phyloP scores from a whole-genome alignment of 441 rosid species.

The Gossypium schwendimanii region DNA sequence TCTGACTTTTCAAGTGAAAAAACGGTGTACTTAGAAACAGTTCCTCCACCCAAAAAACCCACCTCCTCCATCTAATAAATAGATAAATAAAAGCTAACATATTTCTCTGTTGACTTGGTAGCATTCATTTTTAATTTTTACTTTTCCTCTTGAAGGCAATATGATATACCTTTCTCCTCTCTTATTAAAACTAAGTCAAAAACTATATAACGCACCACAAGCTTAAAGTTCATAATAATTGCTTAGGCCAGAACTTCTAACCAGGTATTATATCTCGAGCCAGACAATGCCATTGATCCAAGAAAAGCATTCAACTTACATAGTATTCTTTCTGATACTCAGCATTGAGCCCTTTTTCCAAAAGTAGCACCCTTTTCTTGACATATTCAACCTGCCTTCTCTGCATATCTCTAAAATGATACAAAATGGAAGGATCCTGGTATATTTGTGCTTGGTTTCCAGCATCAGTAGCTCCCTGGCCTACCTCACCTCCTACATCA shows the following conservation, averaged over 20 bases:
- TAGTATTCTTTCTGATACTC: slow-evolving; percentile 60
- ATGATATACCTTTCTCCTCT: not conserved
- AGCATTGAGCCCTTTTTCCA: slow-evolving; percentile 77
- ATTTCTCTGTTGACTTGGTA: too few relatives aligned
- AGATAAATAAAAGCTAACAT: too few relatives aligned
- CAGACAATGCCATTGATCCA: not conserved
- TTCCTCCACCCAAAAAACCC: not conserved
- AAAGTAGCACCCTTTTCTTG: slow-evolving; percentile 88
- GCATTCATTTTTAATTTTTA: not conserved
- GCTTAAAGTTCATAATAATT: not conserved
- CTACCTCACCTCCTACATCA: slow-evolving; percentile 37
- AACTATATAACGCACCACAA: not conserved
- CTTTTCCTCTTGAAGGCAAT: not conserved
- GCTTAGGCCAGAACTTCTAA: slow-evolving; percentile 7
- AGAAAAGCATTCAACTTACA: slow-evolving; percentile 41
- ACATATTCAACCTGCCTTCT: slow-evolving; percentile 86
- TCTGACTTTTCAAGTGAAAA: not conserved
- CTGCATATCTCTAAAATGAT: slow-evolving; percentile 89
- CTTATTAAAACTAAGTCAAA: not conserved
- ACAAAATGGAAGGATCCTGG: slow-evolving; percentile 45
- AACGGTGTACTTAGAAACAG: not conserved
- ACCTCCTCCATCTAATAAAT: not conserved
- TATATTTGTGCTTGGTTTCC: slow-evolving; percentile 35
- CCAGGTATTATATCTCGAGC: not conserved
- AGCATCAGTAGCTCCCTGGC: slow-evolving; percentile 45